Conservation (phyloP, 331 rosid genomes). For the Rosa hybrid region DNA sequence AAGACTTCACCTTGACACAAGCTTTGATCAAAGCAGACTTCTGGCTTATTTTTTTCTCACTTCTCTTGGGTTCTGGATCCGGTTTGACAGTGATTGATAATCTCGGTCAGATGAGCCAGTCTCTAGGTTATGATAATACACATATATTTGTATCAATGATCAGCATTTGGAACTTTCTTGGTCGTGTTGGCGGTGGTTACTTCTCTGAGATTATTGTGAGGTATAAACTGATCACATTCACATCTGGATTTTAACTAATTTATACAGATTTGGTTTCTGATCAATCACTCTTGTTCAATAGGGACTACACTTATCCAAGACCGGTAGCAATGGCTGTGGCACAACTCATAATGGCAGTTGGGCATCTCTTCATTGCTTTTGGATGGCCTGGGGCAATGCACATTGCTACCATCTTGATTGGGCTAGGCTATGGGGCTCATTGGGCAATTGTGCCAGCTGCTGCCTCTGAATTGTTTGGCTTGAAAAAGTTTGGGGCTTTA, state of each 20-base stretch:
- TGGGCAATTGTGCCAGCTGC: slow-evolving; percentile 58
- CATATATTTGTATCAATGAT: slow-evolving; percentile 51
- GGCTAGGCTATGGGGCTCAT: slow-evolving; percentile 49
- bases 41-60: slow-evolving; percentile 50
- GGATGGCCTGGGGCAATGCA: slow-evolving; percentile 52
- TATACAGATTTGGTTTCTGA: not conserved
- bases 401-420: slow-evolving; percentile 39
- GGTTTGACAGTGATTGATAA: slow-evolving; percentile 54
- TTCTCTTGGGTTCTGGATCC: slow-evolving; percentile 49
- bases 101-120: slow-evolving; percentile 49
- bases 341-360: slow-evolving; percentile 42
- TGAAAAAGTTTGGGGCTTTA: slow-evolving; percentile 52
- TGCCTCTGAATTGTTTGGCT: slow-evolving; percentile 52
- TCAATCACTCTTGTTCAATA: slow-evolving; percentile 12
- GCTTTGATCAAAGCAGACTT: slow-evolving; percentile 53
- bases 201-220: slow-evolving; percentile 51
- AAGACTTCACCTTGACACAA: slow-evolving; percentile 50
- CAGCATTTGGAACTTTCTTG: slow-evolving; percentile 59
- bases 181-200: slow-evolving; percentile 55
- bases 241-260: not conserved
- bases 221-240: slow-evolving; percentile 25
- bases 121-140: slow-evolving; percentile 37
- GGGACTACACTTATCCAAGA: slow-evolving; percentile 54
- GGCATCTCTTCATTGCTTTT: slow-evolving; percentile 45
- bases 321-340: slow-evolving; percentile 47